These are phyloP conservation scores for Herpetomonas muscarum DNA, from an alignment of 208 protist genomes.

Conservation along the genomic window DNA sequence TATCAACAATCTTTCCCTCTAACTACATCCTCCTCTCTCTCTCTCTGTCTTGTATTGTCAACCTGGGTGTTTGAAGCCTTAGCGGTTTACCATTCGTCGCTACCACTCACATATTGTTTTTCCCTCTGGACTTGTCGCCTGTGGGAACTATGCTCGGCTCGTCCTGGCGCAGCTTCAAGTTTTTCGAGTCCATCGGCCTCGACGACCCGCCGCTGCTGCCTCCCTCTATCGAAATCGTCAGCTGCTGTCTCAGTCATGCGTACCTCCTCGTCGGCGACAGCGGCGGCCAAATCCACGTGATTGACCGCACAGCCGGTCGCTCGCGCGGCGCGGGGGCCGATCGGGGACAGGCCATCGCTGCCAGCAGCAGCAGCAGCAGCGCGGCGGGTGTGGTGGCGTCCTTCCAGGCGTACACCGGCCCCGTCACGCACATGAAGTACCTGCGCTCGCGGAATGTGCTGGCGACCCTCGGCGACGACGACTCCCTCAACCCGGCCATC, in stretches of 20 bases:
- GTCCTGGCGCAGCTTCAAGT: slow-evolving; percentile 57
- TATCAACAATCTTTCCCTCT: too few relatives aligned
- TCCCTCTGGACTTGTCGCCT: not conserved
- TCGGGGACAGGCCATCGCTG: not conserved
- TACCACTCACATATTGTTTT: not conserved
- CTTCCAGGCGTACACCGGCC: slow-evolving; percentile 79
- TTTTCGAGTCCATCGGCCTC: slow-evolving; percentile 53
- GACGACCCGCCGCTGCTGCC: slow-evolving; percentile 20
- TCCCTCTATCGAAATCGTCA: slow-evolving; percentile 60
- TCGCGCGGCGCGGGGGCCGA: not conserved
- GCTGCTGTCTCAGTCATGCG: slow-evolving; percentile 70
- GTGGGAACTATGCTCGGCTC: not conserved
- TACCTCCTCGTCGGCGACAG: slow-evolving; percentile 79
- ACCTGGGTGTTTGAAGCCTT: not conserved
- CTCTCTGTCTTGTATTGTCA: not conserved
- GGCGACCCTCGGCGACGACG: slow-evolving; percentile 79
- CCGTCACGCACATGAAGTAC: slow-evolving; percentile 68
- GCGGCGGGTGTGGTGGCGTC: slow-evolving; percentile 9
- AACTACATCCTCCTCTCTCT: too few relatives aligned
- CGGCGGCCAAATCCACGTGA: slow-evolving; percentile 68
- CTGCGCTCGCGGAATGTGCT: slow-evolving; percentile 46
- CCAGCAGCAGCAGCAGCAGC: not conserved
- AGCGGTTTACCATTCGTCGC: not conserved
- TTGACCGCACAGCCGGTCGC: slow-evolving; percentile 51
- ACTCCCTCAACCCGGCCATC: slow-evolving; percentile 44